Evolutionary conservation across 2,329 filamentous ascomycete genomes (phyloP).

Genomic region (Exophiala spinifera): DNA sequence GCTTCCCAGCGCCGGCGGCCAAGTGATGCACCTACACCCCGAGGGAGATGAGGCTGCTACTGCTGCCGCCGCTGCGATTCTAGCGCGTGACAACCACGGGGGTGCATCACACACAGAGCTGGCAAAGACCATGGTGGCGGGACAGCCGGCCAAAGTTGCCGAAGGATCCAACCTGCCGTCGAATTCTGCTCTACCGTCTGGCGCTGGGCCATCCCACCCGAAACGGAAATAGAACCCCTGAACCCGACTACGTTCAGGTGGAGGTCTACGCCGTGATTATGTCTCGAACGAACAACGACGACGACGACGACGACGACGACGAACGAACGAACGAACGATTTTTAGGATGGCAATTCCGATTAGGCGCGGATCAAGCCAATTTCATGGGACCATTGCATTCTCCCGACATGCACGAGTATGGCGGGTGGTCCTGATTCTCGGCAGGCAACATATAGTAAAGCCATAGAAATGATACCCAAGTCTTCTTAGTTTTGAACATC

Average conservation of each 20-base stretch:
- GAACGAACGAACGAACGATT: too few species aligned
- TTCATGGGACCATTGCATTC: not conserved
- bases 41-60: too few species aligned
- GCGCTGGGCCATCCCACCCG: not conserved
- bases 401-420: not conserved
- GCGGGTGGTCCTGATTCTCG: not conserved
- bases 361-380: not conserved
- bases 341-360: conserved; percentile 2
- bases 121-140: too few species aligned
- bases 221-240: not conserved
- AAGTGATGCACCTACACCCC: too few species aligned
- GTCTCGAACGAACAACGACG: conserved; percentile 1
- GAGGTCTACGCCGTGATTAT: not conserved
- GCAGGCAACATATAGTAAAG: not conserved
- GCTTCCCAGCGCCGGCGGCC: too few species aligned
- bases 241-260: not conserved
- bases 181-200: too few species aligned
- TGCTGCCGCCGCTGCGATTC: too few species aligned
- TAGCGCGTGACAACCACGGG: too few species aligned
- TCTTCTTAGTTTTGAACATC: too few species aligned
- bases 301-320: not conserved
- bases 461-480: not conserved
- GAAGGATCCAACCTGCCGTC: too few species aligned
- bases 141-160: too few species aligned
- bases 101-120: too few species aligned